A percentile compares a stretch with the other conserved stretches of the same genome.
phyloP scores from a whole-genome alignment of 257 asterid genomes.

The Salvia splendens region DNA sequence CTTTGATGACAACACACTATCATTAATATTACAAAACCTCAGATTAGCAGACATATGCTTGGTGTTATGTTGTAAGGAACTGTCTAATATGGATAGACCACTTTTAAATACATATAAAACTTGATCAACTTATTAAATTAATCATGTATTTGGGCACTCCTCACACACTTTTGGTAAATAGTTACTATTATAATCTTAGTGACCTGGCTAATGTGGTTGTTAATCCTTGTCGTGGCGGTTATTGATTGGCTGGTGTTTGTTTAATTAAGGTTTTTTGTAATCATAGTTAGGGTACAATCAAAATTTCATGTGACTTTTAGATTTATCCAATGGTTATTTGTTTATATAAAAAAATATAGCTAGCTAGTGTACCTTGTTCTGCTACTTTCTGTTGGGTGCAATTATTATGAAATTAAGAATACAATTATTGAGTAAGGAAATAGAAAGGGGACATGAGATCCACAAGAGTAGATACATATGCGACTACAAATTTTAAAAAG shows the following conservation, averaged over 20 bases:
- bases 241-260: conserved; percentile 28
- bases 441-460: conserved; percentile 31
- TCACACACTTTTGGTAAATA: neutral
- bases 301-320: conserved; percentile 36
- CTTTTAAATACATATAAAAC: neutral
- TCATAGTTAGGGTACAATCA: conserved; percentile 34
- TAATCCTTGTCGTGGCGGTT: conserved; percentile 33
- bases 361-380: conserved; percentile 26
- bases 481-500: neutral
- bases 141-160: neutral
- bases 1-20: conserved; percentile 28
- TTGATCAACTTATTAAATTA: neutral
- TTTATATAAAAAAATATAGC: neutral
- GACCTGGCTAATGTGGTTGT: conserved; percentile 24
- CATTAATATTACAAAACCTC: conserved; percentile 27
- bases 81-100: conserved; percentile 25
- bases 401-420: conserved; percentile 24
- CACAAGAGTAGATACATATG: conserved; percentile 16
- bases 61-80: conserved; percentile 31
- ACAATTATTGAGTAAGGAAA: conserved; percentile 22
- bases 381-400: conserved; percentile 32
- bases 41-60: conserved; percentile 38
- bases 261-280: conserved; percentile 8
- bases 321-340: neutral
- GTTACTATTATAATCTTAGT: conserved; percentile 18